Base-by-base conservation (phyloP, 768 basidiomycete genomes). In the Boletus vermiculosoides region DNA sequence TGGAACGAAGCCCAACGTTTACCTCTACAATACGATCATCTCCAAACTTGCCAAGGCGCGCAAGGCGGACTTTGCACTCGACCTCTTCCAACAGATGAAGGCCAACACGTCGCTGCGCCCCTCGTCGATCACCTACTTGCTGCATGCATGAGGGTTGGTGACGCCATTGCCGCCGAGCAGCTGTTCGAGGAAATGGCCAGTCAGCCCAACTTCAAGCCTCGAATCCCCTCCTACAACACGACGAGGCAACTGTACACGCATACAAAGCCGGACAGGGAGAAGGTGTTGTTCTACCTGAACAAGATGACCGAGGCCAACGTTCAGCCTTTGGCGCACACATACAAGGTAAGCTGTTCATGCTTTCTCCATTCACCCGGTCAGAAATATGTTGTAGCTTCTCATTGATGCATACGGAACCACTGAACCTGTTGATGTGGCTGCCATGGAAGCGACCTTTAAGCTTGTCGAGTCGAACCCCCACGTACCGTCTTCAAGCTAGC, bases 161-260 rank as follows among this genome's bases (percentile, higher is more conserved):
- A 98, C 68, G 82, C 83, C 7, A 74, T 77, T 4, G 85, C 89
- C 0, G 97, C 97, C 6, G 90, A 92, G 71, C 75, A 78, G 10
- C 74, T 97, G 44, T 99, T 97, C 75, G 67, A 73, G 54, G 94
- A 98, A 76, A 98, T 99, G 97, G 71, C 77, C 0, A 61, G 72
- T 42, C 78, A 84, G 57, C 77, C 73, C 36, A 88, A 87, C 63
- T 98, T 93, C 79, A 88, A 80, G 74, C 88, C 95, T 10, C 80
- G 94, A 9, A 86, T 97, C 1, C 97, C 96, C 20, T 95, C 95
- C 1, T 99, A 87, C 80, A 99, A 99, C 76, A 94, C 89, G 34
- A 97, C 98, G 94, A 98, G 98, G 84, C 97, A 99, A 71, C 79
- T 96, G 64, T 94, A 93, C 74, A 87, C 89, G 48, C 84, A 87